These are phyloP conservation scores for Daldinia decipiens DNA, from an alignment of 495 filamentous ascomycete genomes.

Conservation along the genomic window DNA sequence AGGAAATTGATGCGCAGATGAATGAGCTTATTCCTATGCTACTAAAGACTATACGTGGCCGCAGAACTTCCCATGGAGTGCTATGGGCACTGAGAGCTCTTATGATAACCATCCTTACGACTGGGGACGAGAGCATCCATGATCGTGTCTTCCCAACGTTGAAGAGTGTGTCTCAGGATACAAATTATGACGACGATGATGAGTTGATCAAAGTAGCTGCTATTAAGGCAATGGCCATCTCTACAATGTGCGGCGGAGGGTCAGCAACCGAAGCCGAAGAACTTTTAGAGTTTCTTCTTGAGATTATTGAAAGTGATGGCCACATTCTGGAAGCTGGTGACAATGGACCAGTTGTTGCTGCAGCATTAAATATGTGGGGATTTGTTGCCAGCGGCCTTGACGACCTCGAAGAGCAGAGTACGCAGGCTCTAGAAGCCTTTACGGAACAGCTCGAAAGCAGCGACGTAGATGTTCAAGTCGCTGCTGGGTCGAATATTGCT, in stretches of 20 bases:
- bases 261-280: constrained; percentile 74
- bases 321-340: constrained; percentile 77
- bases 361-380: constrained; percentile 89
- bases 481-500: constrained; percentile 90
- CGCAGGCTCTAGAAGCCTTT: constrained; percentile 82
- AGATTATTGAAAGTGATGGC: constrained; percentile 88
- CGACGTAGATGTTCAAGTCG: constrained; percentile 80
- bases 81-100: constrained; percentile 78
- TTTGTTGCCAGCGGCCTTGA: constrained; percentile 85
- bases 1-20: constrained; percentile 69
- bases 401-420: constrained; percentile 78
- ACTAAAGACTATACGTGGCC: constrained; percentile 75
- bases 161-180: constrained; percentile 77
- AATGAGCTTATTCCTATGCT: constrained; percentile 77
- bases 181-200: constrained; percentile 57
- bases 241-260: constrained; percentile 82
- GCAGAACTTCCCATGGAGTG: constrained; percentile 76
- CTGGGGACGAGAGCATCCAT: constrained; percentile 74
- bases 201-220: constrained; percentile 73
- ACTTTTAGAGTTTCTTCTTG: constrained; percentile 83
- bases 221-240: constrained; percentile 77
- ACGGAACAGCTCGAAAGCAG: constrained; percentile 87
- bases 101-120: constrained; percentile 78
- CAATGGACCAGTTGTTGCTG: constrained; percentile 77
- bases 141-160: constrained; percentile 70